Evolutionary conservation across 257 asterid species (phyloP).

Genomic region (Ophiorrhiza pumila): DNA sequence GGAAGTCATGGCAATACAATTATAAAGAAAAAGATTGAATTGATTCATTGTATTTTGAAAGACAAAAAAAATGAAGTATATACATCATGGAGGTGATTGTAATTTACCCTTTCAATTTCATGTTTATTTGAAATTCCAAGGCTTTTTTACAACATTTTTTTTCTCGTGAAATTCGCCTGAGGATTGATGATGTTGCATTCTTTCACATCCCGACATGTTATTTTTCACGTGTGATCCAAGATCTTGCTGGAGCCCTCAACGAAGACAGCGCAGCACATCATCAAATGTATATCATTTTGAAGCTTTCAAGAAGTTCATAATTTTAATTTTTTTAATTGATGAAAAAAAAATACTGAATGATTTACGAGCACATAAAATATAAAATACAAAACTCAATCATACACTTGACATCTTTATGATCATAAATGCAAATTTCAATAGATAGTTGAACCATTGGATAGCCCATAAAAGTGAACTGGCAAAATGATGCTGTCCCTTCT

Average conservation of each 20-base stretch:
- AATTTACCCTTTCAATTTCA: too few relatives aligned
- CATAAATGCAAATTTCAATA: background rate
- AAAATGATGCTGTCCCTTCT: background rate
- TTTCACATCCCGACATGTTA: constrained; percentile 22
- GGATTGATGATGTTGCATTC: too few relatives aligned
- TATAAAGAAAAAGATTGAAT: too few relatives aligned
- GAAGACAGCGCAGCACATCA: background rate
- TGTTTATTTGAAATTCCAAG: too few relatives aligned
- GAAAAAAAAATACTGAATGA: too few relatives aligned
- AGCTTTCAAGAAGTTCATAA: background rate
- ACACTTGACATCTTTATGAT: background rate
- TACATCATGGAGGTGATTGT: too few relatives aligned
- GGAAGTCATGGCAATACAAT: too few relatives aligned
- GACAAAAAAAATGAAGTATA: too few relatives aligned
- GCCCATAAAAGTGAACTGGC: background rate
- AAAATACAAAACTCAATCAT: background rate
- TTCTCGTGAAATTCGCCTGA: too few relatives aligned
- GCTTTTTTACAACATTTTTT: too few relatives aligned
- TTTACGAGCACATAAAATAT: too few relatives aligned
- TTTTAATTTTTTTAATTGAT: background rate
- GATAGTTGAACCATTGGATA: background rate
- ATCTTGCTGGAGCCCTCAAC: constrained; percentile 13
- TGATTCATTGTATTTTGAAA: too few relatives aligned
- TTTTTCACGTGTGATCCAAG: constrained; percentile 28
- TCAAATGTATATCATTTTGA: background rate